These are phyloP conservation scores for Mucuna pruriens DNA, from an alignment of 306 rosid species.

Conservation along the genomic window DNA sequence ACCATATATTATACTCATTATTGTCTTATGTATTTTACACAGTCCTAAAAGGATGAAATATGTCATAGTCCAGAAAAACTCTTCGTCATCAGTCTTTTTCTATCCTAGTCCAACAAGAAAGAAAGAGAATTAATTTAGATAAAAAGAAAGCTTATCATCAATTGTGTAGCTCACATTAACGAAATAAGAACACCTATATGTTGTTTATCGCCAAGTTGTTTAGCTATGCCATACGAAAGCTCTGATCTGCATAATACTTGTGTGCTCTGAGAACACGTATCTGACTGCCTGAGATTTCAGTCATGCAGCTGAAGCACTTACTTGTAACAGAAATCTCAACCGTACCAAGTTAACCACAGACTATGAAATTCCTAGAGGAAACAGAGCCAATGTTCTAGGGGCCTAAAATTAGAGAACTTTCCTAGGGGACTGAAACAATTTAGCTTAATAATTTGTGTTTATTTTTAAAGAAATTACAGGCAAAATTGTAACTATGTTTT, in stretches of 20 bases:
- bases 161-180: background rate
- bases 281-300: background rate
- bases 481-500: no score
- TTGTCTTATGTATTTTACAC: background rate
- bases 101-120: background rate
- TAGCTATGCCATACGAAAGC: background rate
- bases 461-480: background rate
- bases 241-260: no score
- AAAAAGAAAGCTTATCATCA: background rate
- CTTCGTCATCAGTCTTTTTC: no score
- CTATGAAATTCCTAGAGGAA: background rate
- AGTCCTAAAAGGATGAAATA: background rate
- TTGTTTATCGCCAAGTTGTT: background rate
- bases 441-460: no score
- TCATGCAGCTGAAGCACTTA: background rate
- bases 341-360: background rate
- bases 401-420: no score
- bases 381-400: no score
- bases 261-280: background rate
- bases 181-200: background rate
- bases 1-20: background rate
- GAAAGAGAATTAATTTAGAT: background rate
- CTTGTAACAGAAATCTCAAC: background rate
- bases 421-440: no score
- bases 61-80: background rate